Evolutionary conservation across 371 early-diverging fungal species (phyloP).

Genomic region (Thermomucor indicae-seudaticae): DNA sequence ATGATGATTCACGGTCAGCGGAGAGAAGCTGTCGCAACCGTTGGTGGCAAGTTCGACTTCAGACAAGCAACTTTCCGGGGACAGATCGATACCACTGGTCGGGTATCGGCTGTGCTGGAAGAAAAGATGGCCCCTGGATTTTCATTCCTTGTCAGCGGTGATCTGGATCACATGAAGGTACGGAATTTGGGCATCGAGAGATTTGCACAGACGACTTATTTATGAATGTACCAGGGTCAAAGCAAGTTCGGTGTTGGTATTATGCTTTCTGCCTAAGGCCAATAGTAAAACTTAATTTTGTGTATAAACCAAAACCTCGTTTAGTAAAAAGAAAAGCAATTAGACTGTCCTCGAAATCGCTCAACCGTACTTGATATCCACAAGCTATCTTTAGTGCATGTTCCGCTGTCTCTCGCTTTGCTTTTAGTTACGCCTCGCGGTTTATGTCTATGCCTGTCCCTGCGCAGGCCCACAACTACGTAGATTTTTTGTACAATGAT

Average conservation of each 20-base stretch:
- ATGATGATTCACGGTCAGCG: conserved; percentile 70
- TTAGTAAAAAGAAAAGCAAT: too few relatives aligned
- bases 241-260: conserved; percentile 80
- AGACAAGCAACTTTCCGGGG: conserved; percentile 88
- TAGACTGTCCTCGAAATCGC: too few relatives aligned
- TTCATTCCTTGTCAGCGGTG: conserved; percentile 87
- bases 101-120: conserved; percentile 85
- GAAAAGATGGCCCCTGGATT: conserved; percentile 95
- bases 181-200: conserved; percentile 33
- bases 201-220: conserved; percentile 9
- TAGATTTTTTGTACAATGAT: too few relatives aligned
- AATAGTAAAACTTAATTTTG: too few relatives aligned
- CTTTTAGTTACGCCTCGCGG: too few relatives aligned
- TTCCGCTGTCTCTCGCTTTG: too few relatives aligned
- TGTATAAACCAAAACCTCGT: too few relatives aligned
- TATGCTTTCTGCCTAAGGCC: conserved; percentile 76
- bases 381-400: too few relatives aligned
- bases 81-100: conserved; percentile 86
- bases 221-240: conserved; percentile 46
- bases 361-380: too few relatives aligned
- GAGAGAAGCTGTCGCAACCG: conserved; percentile 88
- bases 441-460: too few relatives aligned
- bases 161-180: conserved; percentile 93
- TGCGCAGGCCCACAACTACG: too few relatives aligned
- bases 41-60: conserved; percentile 96